Conservation (phyloP, 163 green algal species). For the Smithsoniella earleae region DNA sequence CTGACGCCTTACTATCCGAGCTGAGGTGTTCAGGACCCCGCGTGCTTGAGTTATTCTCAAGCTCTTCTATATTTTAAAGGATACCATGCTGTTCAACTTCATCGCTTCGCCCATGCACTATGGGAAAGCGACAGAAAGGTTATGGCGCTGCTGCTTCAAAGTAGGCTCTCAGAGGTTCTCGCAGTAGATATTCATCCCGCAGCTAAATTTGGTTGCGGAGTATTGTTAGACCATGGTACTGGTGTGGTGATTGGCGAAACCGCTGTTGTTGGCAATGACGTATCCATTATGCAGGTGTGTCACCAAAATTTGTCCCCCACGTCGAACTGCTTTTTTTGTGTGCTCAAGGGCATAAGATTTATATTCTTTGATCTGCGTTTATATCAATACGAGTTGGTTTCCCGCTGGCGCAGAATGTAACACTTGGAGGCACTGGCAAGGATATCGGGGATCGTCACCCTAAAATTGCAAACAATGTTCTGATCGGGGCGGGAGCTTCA, state of each 20-base stretch:
- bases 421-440: slow-evolving; percentile 86
- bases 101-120: slow-evolving; percentile 80
- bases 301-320: too few relatives aligned
- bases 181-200: slow-evolving; percentile 88
- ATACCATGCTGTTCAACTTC: slow-evolving; percentile 81
- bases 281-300: slow-evolving; percentile 86
- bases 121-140: slow-evolving; percentile 63
- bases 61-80: slow-evolving; percentile 91
- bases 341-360: too few relatives aligned
- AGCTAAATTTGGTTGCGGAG: slow-evolving; percentile 62
- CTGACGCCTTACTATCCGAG: too few relatives aligned
- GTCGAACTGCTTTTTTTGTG: too few relatives aligned
- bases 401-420: slow-evolving; percentile 82
- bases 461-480: slow-evolving; percentile 81
- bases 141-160: slow-evolving; percentile 76
- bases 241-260: slow-evolving; percentile 95
- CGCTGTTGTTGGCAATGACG: slow-evolving; percentile 80
- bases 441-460: slow-evolving; percentile 88
- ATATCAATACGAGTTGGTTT: too few relatives aligned
- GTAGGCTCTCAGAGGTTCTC: slow-evolving; percentile 61
- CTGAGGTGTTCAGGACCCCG: slow-evolving; percentile 69
- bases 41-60: slow-evolving; percentile 61
- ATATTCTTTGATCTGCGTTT: too few relatives aligned
- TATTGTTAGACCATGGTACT: slow-evolving; percentile 94
- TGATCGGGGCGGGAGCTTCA: slow-evolving; percentile 83